Conservation (phyloP, 768 basidiomycete genomes). For the Leccinum fibrillosum region DNA sequence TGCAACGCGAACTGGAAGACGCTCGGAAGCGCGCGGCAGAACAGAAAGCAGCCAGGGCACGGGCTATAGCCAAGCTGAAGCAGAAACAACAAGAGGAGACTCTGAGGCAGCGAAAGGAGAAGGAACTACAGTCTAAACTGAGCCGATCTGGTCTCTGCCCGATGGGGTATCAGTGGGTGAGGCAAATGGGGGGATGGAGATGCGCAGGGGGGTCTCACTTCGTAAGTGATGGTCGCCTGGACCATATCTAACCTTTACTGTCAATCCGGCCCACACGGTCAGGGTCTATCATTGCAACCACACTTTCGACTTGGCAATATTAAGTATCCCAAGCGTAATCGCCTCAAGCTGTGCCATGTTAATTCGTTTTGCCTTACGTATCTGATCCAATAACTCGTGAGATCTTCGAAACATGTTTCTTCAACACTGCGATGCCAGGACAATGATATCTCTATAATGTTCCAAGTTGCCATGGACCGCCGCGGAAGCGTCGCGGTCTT, state of each 20-base stretch:
- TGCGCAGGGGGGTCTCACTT: slow-evolving; percentile 48
- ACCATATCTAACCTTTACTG: neutral
- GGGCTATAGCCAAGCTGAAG: slow-evolving; percentile 27
- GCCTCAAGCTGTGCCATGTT: neutral
- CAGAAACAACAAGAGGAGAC: slow-evolving; percentile 39
- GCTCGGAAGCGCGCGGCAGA: slow-evolving; percentile 22
- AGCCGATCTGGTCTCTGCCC: slow-evolving; percentile 49
- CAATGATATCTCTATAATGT: no score
- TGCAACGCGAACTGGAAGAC: slow-evolving; percentile 25
- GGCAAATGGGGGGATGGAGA: slow-evolving; percentile 38
- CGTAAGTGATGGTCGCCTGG: slow-evolving; percentile 30
- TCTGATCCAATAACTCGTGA: no score
- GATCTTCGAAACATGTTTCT: neutral
- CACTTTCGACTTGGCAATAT: neutral
- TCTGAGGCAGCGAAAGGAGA: slow-evolving; percentile 18
- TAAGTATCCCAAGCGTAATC: neutral
- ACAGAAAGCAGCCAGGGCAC: slow-evolving; percentile 24
- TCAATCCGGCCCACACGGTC: neutral
- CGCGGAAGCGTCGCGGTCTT: no score
- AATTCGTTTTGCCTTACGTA: neutral
- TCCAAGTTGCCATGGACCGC: no score
- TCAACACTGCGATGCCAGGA: no score
- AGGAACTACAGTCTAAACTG: slow-evolving; percentile 38
- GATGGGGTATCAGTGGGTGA: slow-evolving; percentile 45
- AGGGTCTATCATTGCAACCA: neutral